These are phyloP conservation scores for Paraglomus brasilianum DNA, from an alignment of 192 early-diverging fungal genomes.

Conservation along the genomic window DNA sequence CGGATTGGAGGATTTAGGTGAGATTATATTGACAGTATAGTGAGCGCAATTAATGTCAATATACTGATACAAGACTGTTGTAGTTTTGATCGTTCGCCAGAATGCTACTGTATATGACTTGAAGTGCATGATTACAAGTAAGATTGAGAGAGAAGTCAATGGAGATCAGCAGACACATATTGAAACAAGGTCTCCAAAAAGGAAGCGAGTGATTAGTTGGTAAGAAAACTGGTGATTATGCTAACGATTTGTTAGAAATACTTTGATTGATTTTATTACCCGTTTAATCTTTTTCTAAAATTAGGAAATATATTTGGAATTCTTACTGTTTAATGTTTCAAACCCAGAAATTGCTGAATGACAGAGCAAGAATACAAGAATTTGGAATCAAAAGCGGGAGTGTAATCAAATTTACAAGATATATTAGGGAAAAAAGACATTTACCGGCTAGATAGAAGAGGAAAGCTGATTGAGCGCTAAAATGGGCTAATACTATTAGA, in stretches of 20 bases:
- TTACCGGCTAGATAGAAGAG: no score
- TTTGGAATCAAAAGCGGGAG: conserved; percentile 20
- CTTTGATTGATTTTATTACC: no score
- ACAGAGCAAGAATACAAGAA: conserved; percentile 23
- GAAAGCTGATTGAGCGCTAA: no score
- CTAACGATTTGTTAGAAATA: no score
- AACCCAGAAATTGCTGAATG: conserved; percentile 17
- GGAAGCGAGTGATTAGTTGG: conserved; percentile 22
- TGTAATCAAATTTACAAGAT: conserved; percentile 28
- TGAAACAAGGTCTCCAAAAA: neutral
- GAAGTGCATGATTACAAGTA: conserved; percentile 13
- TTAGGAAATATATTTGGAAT: conserved; percentile 32
- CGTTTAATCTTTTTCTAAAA: neutral
- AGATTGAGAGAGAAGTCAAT: neutral
- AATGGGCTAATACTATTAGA: no score
- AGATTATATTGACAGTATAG: neutral
- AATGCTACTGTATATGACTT: conserved; percentile 22
- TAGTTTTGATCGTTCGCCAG: conserved; percentile 24
- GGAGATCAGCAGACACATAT: neutral
- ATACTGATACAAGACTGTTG: no score
- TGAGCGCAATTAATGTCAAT: no score
- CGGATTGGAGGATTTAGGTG: conserved; percentile 14
- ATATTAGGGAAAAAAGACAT: neutral
- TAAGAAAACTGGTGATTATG: neutral
- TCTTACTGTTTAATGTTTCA: conserved; percentile 30